phyloP scores from a whole-genome alignment of 192 early-diverging fungal genomes.

The Coemansia sp. region DNA sequence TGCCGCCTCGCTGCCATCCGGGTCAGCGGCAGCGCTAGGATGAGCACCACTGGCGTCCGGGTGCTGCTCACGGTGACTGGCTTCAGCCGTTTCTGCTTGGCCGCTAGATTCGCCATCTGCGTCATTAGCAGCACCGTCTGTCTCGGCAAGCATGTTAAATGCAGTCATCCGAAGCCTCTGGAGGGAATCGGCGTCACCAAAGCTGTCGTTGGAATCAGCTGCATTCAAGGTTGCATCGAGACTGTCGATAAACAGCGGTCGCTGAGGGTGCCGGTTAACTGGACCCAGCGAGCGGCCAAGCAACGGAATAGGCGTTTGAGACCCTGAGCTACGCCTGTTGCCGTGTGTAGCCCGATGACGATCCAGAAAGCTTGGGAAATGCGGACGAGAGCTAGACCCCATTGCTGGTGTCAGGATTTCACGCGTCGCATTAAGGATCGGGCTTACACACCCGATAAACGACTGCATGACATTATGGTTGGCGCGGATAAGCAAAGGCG shows the following conservation, averaged over 20 bases:
- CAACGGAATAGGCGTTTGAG: slow-evolving; percentile 36
- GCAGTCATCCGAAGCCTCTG: neutral
- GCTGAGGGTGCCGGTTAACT: slow-evolving; percentile 8
- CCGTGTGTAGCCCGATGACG: slow-evolving; percentile 15
- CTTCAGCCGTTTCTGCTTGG: neutral
- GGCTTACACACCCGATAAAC: slow-evolving; percentile 62
- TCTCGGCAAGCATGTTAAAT: neutral
- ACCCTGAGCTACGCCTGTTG: slow-evolving; percentile 14
- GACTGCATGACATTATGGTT: slow-evolving; percentile 58
- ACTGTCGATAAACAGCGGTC: slow-evolving; percentile 1
- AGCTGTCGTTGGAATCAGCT: neutral
- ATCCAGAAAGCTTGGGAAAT: slow-evolving; percentile 23
- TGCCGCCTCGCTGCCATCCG: neutral
- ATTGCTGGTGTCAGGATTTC: slow-evolving; percentile 44
- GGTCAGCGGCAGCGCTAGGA: neutral
- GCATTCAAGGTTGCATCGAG: neutral
- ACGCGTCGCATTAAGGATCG: slow-evolving; percentile 73
- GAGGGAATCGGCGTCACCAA: neutral
- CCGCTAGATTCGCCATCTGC: neutral
- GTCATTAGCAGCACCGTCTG: neutral
- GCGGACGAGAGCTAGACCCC: slow-evolving; percentile 22
- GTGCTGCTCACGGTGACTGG: neutral
- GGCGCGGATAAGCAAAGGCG: slow-evolving; percentile 57
- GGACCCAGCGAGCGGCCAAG: slow-evolving; percentile 21
- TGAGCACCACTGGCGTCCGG: neutral